Evolutionary conservation across 768 basidiomycete genomes (phyloP).

Genomic region (Tephrocybe sp.): DNA sequence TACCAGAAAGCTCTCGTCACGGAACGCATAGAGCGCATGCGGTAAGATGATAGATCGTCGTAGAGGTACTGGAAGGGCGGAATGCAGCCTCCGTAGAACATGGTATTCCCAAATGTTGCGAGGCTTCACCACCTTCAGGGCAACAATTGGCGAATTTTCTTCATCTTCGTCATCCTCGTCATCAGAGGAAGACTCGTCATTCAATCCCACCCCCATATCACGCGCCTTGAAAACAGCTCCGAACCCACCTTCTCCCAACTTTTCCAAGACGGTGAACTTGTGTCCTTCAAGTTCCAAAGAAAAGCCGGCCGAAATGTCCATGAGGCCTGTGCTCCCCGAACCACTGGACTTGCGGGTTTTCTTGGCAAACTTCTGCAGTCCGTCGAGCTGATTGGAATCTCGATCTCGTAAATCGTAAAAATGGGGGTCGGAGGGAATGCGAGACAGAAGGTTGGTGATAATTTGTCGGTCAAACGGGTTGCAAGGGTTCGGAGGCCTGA

Average conservation of each 20-base stretch:
- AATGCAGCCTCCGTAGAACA: conserved; percentile 75
- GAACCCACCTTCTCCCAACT: conserved; percentile 96
- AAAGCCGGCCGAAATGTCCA: conserved; percentile 40
- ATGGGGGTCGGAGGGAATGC: conserved; percentile 55
- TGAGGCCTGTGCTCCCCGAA: conserved; percentile 29
- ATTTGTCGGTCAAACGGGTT: conserved; percentile 76
- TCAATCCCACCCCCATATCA: conserved; percentile 47
- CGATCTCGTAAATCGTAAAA: conserved; percentile 57
- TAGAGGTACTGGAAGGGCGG: conserved; percentile 54
- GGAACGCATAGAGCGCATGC: conserved; percentile 77
- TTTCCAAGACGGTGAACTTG: conserved; percentile 71
- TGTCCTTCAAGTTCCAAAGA: conserved; percentile 60
- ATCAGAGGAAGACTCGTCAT: conserved; percentile 49
- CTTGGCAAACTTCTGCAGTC: conserved; percentile 70
- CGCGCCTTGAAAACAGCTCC: conserved; percentile 91
- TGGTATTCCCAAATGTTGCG: conserved; percentile 91
- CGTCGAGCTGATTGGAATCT: conserved; percentile 59
- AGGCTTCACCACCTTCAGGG: conserved; percentile 90
- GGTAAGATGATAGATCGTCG: conserved; percentile 73
- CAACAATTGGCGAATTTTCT: conserved; percentile 59
- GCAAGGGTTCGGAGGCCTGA: conserved; percentile 83
- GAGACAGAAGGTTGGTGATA: conserved; percentile 60
- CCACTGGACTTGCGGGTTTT: conserved; percentile 43
- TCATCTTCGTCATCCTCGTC: conserved; percentile 57
- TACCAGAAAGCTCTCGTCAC: conserved; percentile 87